phyloP scores from a whole-genome alignment of 768 basidiomycete species.

The Macrolepiota albuminosa region DNA sequence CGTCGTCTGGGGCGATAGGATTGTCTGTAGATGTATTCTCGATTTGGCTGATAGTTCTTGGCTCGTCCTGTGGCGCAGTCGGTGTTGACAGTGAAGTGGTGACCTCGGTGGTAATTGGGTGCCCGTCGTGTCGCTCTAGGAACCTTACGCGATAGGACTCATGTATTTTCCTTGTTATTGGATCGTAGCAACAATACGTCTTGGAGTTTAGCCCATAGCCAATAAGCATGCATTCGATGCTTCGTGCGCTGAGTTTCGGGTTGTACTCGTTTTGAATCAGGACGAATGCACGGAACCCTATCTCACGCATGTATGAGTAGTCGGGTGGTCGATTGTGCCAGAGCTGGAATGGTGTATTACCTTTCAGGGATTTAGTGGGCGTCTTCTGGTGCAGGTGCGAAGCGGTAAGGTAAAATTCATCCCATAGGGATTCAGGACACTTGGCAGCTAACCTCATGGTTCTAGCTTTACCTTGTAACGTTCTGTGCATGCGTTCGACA shows the following conservation, averaged over 20 bases:
- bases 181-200: not conserved
- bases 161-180: too few species aligned
- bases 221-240: not conserved
- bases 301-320: not conserved
- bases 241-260: not conserved
- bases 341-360: not conserved
- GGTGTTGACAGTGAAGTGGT: too few species aligned
- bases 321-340: not conserved
- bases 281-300: not conserved
- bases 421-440: constrained; percentile 22
- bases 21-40: not conserved
- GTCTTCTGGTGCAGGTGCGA: not conserved
- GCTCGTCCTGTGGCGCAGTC: not conserved
- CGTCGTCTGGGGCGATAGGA: not conserved
- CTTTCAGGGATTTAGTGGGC: not conserved
- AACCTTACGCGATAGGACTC: too few species aligned
- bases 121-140: too few species aligned
- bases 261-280: not conserved
- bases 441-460: constrained; percentile 21
- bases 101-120: not conserved
- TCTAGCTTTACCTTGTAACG: too few species aligned
- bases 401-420: constrained; percentile 9
- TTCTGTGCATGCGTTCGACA: constrained; percentile 27
- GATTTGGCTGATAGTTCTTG: not conserved
- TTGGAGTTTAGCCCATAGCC: not conserved